Base-by-base conservation (phyloP, 2,329 filamentous ascomycete genomes). In the Teratosphaeria gauchensis region DNA sequence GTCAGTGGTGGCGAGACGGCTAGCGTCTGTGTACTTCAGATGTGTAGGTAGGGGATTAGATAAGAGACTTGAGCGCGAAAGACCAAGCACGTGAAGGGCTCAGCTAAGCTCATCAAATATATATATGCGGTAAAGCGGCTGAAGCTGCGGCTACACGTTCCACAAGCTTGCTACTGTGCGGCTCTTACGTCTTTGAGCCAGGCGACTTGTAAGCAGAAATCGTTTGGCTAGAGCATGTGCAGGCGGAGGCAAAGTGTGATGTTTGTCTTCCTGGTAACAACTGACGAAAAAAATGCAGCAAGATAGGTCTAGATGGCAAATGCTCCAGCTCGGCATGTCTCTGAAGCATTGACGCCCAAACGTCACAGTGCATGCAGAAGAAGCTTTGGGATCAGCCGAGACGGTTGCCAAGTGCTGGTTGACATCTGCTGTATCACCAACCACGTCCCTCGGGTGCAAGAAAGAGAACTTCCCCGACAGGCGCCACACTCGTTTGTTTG, bases 301-400 rank as follows among this genome's bases (percentile, higher is more conserved):
- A 14, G 35, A 42, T 12, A 16, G 14, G 12, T 42, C 11, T 14
- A 42, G 35, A 42, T 16, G n/a, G 35, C 5, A 42, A 3, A 42
- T 42, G 35, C n/a, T 9, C 24, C 24, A 19, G 42, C n/a, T 48
- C 42, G 42, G n/a, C 42, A 48, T 19, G 8, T 48, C 4, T 48
- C 19, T 16, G 35, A 42, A 42, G 35, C 35, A 71, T 87, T 48
- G 42, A 48, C 42, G n/a, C 42, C n/a, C 42, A 19, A 46, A 46
- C 42, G 42, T 48, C 42, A 48, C 42, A 48, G 42, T 16, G 16
- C 42, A 8, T 35, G 33, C 33, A 19, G 42, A 16, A 48, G 42
- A 48, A 48, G 42, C 42, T 48, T 48, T 48, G 42, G 42, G 7
- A 19, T 48, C 16, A 48, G 42, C 42, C 7, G 33, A 35, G 14